Evolutionary conservation across 495 filamentous ascomycete genomes (phyloP).

Genomic region (Delitschia confertaspora): DNA sequence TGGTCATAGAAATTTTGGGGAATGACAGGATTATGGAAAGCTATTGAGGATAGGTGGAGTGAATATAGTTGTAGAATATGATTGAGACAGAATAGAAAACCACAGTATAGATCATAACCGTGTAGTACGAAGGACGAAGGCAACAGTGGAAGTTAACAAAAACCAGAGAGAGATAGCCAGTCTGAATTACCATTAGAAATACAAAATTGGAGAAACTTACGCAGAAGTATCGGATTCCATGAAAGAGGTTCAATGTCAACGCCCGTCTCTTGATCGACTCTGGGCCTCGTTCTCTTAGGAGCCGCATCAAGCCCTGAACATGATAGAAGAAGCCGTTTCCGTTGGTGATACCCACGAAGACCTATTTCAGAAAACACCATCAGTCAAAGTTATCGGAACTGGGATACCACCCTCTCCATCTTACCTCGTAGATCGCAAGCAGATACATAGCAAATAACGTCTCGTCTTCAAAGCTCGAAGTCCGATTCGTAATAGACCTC

Average conservation of each 20-base stretch:
- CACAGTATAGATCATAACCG: no score
- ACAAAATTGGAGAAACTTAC: slow-evolving; percentile 7
- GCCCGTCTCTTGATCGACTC: slow-evolving; percentile 5
- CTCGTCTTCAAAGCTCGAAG: slow-evolving; percentile 10
- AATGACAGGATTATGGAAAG: neutral
- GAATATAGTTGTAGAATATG: no score
- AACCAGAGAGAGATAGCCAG: no score
- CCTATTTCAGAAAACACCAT: slow-evolving; percentile 7
- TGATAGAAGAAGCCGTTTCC: slow-evolving; percentile 25
- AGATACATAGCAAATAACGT: slow-evolving; percentile 22
- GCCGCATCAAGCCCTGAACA: slow-evolving; percentile 13
- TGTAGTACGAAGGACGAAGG: no score
- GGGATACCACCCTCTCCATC: neutral
- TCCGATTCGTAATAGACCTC: slow-evolving; percentile 1
- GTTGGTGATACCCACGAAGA: slow-evolving; percentile 17
- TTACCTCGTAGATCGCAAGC: slow-evolving; percentile 20
- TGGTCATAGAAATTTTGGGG: no score
- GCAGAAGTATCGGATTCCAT: slow-evolving; percentile 19
- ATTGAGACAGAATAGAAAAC: no score
- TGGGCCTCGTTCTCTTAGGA: slow-evolving; percentile 16
- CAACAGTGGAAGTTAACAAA: no score
- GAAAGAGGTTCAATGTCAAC: slow-evolving; percentile 14
- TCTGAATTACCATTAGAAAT: no score
- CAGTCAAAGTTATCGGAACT: neutral
- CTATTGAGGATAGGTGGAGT: neutral